Base-by-base conservation (phyloP, 2,329 filamentous ascomycete genomes). In the Calonectria honghensis region DNA sequence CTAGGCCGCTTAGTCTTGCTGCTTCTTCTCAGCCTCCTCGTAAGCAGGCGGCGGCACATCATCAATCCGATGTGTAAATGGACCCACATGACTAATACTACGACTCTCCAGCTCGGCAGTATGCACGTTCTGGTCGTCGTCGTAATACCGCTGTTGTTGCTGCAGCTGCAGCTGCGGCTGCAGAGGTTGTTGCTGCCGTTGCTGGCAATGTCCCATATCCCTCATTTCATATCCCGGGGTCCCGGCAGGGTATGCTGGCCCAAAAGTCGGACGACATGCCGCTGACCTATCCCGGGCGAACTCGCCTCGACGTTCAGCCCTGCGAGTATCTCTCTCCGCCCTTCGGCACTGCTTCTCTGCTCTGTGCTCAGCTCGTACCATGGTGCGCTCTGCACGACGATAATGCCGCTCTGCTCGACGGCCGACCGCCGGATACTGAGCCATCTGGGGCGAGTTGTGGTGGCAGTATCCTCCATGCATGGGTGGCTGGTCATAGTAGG, bases 11-110 rank as follows among this genome's bases (percentile, higher is more conserved):
- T 52, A 61, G 37, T 41, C 35, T 29, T 27, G 13, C 11, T 35
- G 70, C 66, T 75, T 79, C 72, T 68, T 76, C 59, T 72, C 72
- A 54, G 71, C 70, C 18, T 79, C 73, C 7, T 81, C 77, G 29
- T 81, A 81, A 9, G 77, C 67, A 20, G 79, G 79, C 16, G 79
- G 79, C 16, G 79, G 79, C 48, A 61, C 73, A 45, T 78, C 77
- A n/a, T 71, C 50, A 52, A 24, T 35, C 29, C 54, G 54, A 52
- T 48, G 52, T 27, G 63, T 27, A 31, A 20, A 59, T n/a, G 45
- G 20, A n/a, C 54, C n/a, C 16, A 57, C 45, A 29, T 18, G 50
- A 16, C 39, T 45, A 39, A 41, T 37, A n/a, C 59, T 50, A 16
- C 59, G 51, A 39, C 32, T 73, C 24, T 59, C 61, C 27, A 65